A percentile compares a stretch with the other conserved stretches of the same genome.
These are phyloP conservation scores for Prunella vulgaris DNA, from an alignment of 257 asterid genomes.

Conservation along the genomic window DNA sequence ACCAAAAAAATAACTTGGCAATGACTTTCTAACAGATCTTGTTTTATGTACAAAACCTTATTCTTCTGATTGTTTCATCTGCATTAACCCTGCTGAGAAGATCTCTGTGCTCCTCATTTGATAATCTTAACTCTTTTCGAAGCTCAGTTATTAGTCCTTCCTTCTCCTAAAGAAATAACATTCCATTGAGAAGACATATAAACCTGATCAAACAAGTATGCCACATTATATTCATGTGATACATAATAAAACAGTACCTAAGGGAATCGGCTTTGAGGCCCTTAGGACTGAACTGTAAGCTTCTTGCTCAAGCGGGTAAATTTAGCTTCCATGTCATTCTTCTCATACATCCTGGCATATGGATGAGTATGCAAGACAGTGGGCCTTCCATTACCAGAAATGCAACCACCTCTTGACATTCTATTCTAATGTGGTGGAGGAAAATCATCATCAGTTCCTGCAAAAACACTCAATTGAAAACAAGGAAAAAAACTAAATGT, in stretches of 20 bases:
- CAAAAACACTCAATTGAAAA: conserved; percentile 22
- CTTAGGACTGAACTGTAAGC: too few species aligned
- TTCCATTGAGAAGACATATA: conserved; percentile 25
- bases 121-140: too few species aligned
- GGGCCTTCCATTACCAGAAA: too few species aligned
- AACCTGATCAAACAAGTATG: conserved; percentile 26
- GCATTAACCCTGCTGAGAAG: conserved; percentile 64
- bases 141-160: too few species aligned
- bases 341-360: conserved; percentile 45
- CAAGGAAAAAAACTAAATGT: background rate
- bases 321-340: conserved; percentile 67
- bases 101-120: too few species aligned
- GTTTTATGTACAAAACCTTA: conserved; percentile 48
- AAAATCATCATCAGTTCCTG: conserved; percentile 98
- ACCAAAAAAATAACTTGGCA: conserved; percentile 14
- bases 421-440: too few species aligned
- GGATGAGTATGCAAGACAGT: conserved; percentile 51
- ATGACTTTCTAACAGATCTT: conserved; percentile 9
- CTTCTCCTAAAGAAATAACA: conserved; percentile 68
- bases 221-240: conserved; percentile 26
- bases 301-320: conserved; percentile 94
- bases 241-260: too few species aligned
- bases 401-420: too few species aligned
- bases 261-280: too few species aligned
- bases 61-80: conserved; percentile 68